These are phyloP conservation scores for Didymella segeticola DNA, from an alignment of 2,329 filamentous ascomycete species.

Conservation along the genomic window DNA sequence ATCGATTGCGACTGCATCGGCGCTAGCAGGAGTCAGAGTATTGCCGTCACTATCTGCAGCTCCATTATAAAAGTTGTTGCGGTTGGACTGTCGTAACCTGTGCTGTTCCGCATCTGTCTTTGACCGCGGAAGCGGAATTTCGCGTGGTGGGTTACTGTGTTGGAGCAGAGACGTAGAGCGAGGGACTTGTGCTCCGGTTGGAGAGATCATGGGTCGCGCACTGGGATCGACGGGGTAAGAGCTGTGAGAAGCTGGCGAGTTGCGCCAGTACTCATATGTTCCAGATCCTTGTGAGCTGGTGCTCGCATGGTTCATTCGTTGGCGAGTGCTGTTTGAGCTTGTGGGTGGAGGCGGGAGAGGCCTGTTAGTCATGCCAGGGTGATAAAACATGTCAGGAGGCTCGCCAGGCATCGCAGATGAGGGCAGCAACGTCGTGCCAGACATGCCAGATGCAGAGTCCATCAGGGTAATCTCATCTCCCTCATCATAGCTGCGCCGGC, in stretches of 20 bases:
- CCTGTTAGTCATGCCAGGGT: slow-evolving; percentile 74
- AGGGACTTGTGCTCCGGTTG: slow-evolving; percentile 42
- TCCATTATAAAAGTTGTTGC: slow-evolving; percentile 45
- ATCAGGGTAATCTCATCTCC: slow-evolving; percentile 74
- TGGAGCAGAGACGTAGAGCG: slow-evolving; percentile 71
- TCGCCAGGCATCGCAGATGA: slow-evolving; percentile 57
- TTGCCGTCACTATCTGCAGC: slow-evolving; percentile 55
- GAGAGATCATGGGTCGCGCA: slow-evolving; percentile 41
- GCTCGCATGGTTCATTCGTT: slow-evolving; percentile 50
- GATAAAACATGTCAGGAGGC: slow-evolving; percentile 91
- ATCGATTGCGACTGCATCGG: slow-evolving; percentile 71
- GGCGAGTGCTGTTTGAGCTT: slow-evolving; percentile 54
- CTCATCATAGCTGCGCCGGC: slow-evolving; percentile 88
- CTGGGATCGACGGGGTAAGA: slow-evolving; percentile 44
- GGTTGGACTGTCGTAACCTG: slow-evolving; percentile 50
- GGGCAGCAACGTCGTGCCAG: slow-evolving; percentile 34
- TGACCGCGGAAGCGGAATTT: slow-evolving; percentile 84
- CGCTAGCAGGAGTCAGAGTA: slow-evolving; percentile 61
- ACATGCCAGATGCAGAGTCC: slow-evolving; percentile 40
- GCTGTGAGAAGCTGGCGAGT: slow-evolving; percentile 38
- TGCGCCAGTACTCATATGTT: slow-evolving; percentile 57
- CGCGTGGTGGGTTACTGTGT: slow-evolving; percentile 79
- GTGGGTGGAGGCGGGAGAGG: slow-evolving; percentile 71
- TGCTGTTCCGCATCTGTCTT: slow-evolving; percentile 87
- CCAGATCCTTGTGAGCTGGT: slow-evolving; percentile 40